These are phyloP conservation scores for Colletotrichum musicola DNA, from an alignment of 2,329 filamentous ascomycete species.

Conservation along the genomic window DNA sequence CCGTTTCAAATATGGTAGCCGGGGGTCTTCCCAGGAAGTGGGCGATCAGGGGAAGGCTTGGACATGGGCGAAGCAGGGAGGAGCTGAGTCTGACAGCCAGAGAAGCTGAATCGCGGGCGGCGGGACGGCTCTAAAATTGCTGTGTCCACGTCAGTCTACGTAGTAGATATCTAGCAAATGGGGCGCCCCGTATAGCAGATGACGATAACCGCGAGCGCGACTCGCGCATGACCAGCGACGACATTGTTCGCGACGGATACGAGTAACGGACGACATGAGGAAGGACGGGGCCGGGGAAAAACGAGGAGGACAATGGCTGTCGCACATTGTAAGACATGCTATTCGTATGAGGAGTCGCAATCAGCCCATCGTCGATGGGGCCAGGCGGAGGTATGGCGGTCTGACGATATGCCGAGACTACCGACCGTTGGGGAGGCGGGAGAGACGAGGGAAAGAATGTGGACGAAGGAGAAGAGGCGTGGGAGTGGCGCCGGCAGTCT, in stretches of 20 bases:
- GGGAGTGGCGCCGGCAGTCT: not conserved
- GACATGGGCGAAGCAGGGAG: slow-evolving; percentile 4
- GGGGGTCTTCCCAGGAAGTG: slow-evolving; percentile 16
- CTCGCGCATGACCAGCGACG: slow-evolving; percentile 10
- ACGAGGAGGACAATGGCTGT: not conserved
- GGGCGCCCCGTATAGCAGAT: slow-evolving; percentile 9
- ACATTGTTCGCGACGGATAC: slow-evolving; percentile 1
- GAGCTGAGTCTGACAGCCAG: slow-evolving; percentile 1
- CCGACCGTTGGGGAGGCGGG: slow-evolving; percentile 14
- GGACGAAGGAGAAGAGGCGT: slow-evolving; percentile 3
- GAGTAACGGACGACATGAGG: not conserved
- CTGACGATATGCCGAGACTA: slow-evolving; percentile 18
- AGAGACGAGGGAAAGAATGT: not conserved
- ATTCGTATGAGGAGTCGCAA: slow-evolving; percentile 18
- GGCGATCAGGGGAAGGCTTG: slow-evolving; percentile 17
- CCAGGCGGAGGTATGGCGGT: not conserved
- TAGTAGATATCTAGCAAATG: slow-evolving; percentile 10
- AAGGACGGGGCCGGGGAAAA: too few relatives aligned
- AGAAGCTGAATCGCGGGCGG: slow-evolving; percentile 21
- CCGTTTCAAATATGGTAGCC: slow-evolving; percentile 10
- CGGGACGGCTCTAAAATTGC: slow-evolving; percentile 17
- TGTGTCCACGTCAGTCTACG: slow-evolving; percentile 23
- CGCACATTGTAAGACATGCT: slow-evolving; percentile 24
- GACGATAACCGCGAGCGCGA: slow-evolving; percentile 30
- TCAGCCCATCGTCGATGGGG: slow-evolving; percentile 3